Evolutionary conservation across 1,284 basidiomycete species (phyloP).

Genomic region (Lignosus rhinocerotis): DNA sequence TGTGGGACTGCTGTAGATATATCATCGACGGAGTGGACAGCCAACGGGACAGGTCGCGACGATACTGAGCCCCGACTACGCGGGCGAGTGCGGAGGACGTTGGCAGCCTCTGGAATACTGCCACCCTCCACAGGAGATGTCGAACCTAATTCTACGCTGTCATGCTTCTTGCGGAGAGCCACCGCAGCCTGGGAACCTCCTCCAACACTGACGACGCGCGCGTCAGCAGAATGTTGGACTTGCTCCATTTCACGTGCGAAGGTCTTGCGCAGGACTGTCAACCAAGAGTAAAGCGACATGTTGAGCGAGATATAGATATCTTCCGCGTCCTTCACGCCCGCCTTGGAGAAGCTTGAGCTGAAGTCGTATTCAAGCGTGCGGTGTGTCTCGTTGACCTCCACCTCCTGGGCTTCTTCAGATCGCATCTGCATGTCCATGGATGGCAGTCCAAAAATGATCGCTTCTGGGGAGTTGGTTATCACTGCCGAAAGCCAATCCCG

Average conservation of each 20-base stretch:
- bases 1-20: neutral
- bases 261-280: constrained; percentile 72
- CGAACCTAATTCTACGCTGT: constrained; percentile 4
- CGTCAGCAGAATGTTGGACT: constrained; percentile 57
- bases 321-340: constrained; percentile 55
- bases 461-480: constrained; percentile 58
- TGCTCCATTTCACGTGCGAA: constrained; percentile 76
- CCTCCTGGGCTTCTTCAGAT: constrained; percentile 52
- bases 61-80: constrained; percentile 19
- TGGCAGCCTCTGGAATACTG: neutral
- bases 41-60: constrained; percentile 10
- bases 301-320: constrained; percentile 83
- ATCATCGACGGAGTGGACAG: constrained; percentile 15
- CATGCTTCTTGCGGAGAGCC: constrained; percentile 27
- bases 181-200: constrained; percentile 3
- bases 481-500: constrained; percentile 57
- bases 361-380: constrained; percentile 67
- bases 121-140: neutral
- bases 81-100: constrained; percentile 6
- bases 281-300: constrained; percentile 77
- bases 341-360: constrained; percentile 63
- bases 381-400: constrained; percentile 34
- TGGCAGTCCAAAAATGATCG: constrained; percentile 75
- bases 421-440: constrained; percentile 79
- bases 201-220: constrained; percentile 35